Base-by-base conservation (phyloP, 768 basidiomycete species). In the Candolleomyces eurysporus region DNA sequence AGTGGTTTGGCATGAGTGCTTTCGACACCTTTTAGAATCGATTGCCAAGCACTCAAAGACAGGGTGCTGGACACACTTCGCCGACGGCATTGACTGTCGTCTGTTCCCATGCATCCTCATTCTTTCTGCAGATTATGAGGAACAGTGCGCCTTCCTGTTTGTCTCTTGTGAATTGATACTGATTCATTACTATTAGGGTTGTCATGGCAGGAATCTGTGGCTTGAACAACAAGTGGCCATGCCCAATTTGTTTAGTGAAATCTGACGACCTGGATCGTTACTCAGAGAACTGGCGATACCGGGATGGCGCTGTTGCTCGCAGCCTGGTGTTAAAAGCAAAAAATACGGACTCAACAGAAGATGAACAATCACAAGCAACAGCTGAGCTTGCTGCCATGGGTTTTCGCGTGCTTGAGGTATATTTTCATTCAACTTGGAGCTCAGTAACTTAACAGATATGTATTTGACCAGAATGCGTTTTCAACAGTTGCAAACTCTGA, bases 101-200 rank as follows among this genome's bases (percentile, higher is more conserved):
- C 48, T 82, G 0, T 81, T 69, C 32, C 78, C 78, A 0, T 30
- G 76, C 6, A 66, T 82, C 26, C 31, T 78, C 0, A 77, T 80
- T 3, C 63, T 79, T 1, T 76, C 73, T 7, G 72, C 74, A 5
- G 79, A 82, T 58, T 82, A 79, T 55, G 74, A 82, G 60, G 80
- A 83, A 69, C 75, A 77, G 81, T 82, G 71, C n/a, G 76, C 53
- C 30, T 30, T 13, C 11, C 32, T 48, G 4, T 30, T 8, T n/a
- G 3, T 14, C 11, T 58, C 43, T 42, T 30, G 2, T 48, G 30
- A 16, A 17, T 45, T 48, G 4, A 17, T 13, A 26, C 7, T 36
- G 16, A 58, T 17, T 5, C 5, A 30, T 19, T 4, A 4, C 43
- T 40, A 17, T 19, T 48, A 77, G 74, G 48, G 70, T 66, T 56